Conservation (phyloP, 768 basidiomycete species). For the Hypsizygus marmoreus region DNA sequence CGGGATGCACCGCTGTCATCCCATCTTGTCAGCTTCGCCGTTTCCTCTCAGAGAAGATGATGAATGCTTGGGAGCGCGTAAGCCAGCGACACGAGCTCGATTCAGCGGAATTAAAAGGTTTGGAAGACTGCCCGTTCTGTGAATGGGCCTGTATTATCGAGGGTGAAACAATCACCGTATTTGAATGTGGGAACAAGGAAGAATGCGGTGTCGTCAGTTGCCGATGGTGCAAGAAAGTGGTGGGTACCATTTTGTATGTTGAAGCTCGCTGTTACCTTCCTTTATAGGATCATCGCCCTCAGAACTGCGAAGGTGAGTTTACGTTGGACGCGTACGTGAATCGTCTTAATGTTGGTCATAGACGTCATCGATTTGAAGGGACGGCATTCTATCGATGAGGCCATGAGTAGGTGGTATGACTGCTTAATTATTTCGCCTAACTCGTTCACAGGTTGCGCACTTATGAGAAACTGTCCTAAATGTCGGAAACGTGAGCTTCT, state of each 20-base stretch:
- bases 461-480: constrained; percentile 87
- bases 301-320: constrained; percentile 81
- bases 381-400: constrained; percentile 83
- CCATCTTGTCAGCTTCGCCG: constrained; percentile 67
- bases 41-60: constrained; percentile 65
- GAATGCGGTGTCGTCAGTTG: constrained; percentile 81
- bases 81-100: constrained; percentile 79
- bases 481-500: constrained; percentile 68
- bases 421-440: constrained; percentile 5
- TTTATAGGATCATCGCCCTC: constrained; percentile 75
- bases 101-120: constrained; percentile 70
- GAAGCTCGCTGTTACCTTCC: neutral
- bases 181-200: constrained; percentile 53
- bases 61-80: constrained; percentile 71
- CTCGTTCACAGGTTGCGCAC: constrained; percentile 57
- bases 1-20: constrained; percentile 70
- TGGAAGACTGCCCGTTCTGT: constrained; percentile 94
- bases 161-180: constrained; percentile 61
- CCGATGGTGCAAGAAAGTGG: constrained; percentile 73
- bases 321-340: neutral
- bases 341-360: neutral
- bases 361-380: constrained; percentile 36
- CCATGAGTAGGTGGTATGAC: constrained; percentile 69
- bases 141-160: constrained; percentile 83
- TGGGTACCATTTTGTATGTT: constrained; percentile 29